Evolutionary conservation across 164 flowering plant species (phyloP).

Genomic region (Akebia trifoliata): DNA sequence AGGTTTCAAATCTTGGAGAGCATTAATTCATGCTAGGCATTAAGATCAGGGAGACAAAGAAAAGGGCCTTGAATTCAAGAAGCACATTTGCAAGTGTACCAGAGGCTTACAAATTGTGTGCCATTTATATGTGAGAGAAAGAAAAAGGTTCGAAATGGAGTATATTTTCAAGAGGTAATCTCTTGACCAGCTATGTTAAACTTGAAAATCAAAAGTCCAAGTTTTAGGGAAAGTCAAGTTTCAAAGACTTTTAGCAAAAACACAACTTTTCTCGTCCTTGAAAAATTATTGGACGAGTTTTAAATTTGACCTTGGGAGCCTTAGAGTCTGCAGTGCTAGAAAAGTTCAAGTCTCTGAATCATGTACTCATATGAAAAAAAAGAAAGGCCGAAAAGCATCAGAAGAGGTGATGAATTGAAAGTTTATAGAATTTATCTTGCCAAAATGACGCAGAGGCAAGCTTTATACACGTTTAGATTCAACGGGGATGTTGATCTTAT

Average conservation of each 20-base stretch:
- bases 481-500: conserved; percentile 42
- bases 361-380: conserved; percentile 78
- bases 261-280: not conserved
- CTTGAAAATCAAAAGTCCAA: not conserved
- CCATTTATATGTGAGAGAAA: conserved; percentile 85
- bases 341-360: conserved; percentile 65
- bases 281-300: conserved; percentile 35
- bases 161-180: conserved; percentile 84
- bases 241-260: too few relatives aligned
- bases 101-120: conserved; percentile 58
- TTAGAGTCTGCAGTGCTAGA: conserved; percentile 56
- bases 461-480: conserved; percentile 71
- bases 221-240: too few relatives aligned
- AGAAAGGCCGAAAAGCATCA: conserved; percentile 75
- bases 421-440: conserved; percentile 76
- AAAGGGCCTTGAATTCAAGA: conserved; percentile 36
- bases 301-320: conserved; percentile 54
- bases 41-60: conserved; percentile 64
- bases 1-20: too few relatives aligned
- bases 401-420: conserved; percentile 65
- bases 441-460: conserved; percentile 87
- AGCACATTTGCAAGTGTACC: conserved; percentile 91
- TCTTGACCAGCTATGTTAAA: not conserved
- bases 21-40: too few relatives aligned
- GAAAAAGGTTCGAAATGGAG: conserved; percentile 85